phyloP scores from a whole-genome alignment of 345 rosid species.

The Brassica nigra region DNA sequence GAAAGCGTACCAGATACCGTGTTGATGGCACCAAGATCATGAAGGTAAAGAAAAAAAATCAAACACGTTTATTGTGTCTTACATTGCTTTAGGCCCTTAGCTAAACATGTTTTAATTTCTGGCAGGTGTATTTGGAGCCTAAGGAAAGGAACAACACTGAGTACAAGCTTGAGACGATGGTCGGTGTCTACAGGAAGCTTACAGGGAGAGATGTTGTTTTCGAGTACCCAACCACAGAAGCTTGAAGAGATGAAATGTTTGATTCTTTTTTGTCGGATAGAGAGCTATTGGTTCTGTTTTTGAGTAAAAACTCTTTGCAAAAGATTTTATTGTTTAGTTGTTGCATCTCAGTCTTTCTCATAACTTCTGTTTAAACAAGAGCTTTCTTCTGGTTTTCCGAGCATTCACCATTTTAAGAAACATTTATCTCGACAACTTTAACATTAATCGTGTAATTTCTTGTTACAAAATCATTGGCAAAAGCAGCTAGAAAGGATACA shows the following conservation, averaged over 20 bases:
- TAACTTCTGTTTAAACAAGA: neutral
- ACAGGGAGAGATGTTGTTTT: slow-evolving; percentile 88
- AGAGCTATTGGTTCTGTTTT: slow-evolving; percentile 21
- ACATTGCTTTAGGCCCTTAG: neutral
- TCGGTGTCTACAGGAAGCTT: slow-evolving; percentile 83
- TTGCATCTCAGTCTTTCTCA: neutral
- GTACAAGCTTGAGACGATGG: slow-evolving; percentile 73
- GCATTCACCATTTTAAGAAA: neutral
- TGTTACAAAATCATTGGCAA: neutral
- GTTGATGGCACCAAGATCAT: slow-evolving; percentile 77
- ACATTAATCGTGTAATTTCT: neutral
- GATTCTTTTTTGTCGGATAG: slow-evolving; percentile 35
- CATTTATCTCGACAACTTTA: neutral
- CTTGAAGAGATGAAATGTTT: slow-evolving; percentile 44
- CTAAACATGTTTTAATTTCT: neutral
- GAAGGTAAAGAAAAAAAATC: slow-evolving; percentile 46
- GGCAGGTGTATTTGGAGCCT: slow-evolving; percentile 71
- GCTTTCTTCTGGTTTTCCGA: neutral
- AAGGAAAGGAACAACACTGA: slow-evolving; percentile 83
- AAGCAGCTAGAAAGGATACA: slow-evolving; percentile 31
- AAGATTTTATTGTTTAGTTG: neutral
- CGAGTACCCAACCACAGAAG: slow-evolving; percentile 67
- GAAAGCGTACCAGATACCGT: slow-evolving; percentile 72
- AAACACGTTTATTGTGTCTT: neutral
- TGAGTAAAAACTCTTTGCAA: neutral